phyloP scores from a whole-genome alignment of 768 basidiomycete genomes.

The Serendipita indica region DNA sequence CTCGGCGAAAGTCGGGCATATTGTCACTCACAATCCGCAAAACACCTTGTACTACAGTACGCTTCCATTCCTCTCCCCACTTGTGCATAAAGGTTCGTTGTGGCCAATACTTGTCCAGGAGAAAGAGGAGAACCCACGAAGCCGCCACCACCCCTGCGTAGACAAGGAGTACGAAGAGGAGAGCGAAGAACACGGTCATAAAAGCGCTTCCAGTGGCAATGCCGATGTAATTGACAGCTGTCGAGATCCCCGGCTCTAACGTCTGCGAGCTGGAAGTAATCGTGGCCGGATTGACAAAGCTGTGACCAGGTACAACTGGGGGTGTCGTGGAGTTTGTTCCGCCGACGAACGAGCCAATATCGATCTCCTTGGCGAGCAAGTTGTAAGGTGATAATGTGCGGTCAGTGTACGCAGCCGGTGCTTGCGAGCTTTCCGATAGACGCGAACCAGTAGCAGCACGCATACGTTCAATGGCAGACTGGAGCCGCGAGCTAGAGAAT shows the following conservation, averaged over 20 bases:
- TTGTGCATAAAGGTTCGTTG: too few relatives aligned
- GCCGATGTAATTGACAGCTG: slow-evolving; percentile 60
- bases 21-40: too few relatives aligned
- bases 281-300: slow-evolving; percentile 18
- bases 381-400: slow-evolving; percentile 73
- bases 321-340: slow-evolving; percentile 7
- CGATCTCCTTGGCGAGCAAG: slow-evolving; percentile 14
- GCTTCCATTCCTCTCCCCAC: too few relatives aligned
- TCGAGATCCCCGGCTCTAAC: slow-evolving; percentile 63
- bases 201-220: slow-evolving; percentile 81
- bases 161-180: slow-evolving; percentile 41
- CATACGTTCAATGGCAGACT: slow-evolving; percentile 67
- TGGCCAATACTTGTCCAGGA: too few relatives aligned
- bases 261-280: slow-evolving; percentile 50
- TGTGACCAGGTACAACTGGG: slow-evolving; percentile 10
- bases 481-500: slow-evolving; percentile 48
- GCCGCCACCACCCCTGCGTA: not conserved
- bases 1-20: too few relatives aligned
- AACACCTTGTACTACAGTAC: too few relatives aligned
- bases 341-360: not conserved
- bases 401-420: slow-evolving; percentile 55
- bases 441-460: slow-evolving; percentile 69
- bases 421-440: slow-evolving; percentile 21
- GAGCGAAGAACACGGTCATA: slow-evolving; percentile 70
- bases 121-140: too few relatives aligned